Evolutionary conservation across 2,329 filamentous ascomycete species (phyloP).

Genomic region (Mycocentrospora acerina): DNA sequence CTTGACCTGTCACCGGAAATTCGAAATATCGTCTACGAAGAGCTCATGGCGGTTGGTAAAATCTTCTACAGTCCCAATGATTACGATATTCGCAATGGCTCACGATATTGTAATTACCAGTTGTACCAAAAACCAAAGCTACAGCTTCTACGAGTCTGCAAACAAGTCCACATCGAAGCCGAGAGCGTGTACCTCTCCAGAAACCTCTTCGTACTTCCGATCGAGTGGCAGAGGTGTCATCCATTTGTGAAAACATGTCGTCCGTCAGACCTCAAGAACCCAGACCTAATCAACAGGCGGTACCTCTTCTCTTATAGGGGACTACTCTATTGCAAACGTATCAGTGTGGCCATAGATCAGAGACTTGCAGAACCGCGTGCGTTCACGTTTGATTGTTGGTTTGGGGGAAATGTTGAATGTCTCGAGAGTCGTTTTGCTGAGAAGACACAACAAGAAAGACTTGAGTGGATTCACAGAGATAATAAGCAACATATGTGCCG

Average conservation of each 20-base stretch:
- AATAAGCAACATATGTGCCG: no score
- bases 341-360: neutral
- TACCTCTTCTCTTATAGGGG: slow-evolving; percentile 5
- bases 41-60: slow-evolving; percentile 17
- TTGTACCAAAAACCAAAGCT: slow-evolving; percentile 8
- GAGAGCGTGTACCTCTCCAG: slow-evolving; percentile 17
- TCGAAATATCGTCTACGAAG: slow-evolving; percentile 13
- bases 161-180: slow-evolving; percentile 11
- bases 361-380: no score
- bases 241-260: slow-evolving; percentile 1
- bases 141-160: slow-evolving; percentile 15
- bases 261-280: neutral
- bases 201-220: slow-evolving; percentile 17
- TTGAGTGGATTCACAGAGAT: no score
- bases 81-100: slow-evolving; percentile 2
- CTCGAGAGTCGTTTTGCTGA: no score
- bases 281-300: neutral
- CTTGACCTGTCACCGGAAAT: slow-evolving; percentile 16
- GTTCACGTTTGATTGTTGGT: no score
- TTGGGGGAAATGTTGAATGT: no score
- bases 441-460: no score
- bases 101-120: slow-evolving; percentile 3
- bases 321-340: neutral
- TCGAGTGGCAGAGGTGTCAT: slow-evolving; percentile 1
- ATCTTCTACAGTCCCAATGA: slow-evolving; percentile 10